phyloP scores from a whole-genome alignment of 2,329 filamentous ascomycete genomes.

The Onygenales sp. region DNA sequence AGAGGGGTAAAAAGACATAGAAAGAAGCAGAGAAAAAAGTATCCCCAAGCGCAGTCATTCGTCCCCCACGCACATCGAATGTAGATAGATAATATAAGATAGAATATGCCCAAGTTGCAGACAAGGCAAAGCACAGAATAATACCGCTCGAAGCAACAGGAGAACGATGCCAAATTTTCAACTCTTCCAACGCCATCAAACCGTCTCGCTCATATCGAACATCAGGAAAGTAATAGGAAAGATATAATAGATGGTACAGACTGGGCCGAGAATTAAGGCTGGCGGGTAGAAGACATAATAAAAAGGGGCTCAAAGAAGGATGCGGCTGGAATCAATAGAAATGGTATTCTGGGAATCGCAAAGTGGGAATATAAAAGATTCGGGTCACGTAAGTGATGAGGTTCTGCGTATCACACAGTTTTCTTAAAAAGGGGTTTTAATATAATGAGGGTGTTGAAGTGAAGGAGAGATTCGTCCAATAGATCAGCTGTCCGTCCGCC shows the following conservation, averaged over 20 bases:
- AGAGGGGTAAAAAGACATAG: conserved; percentile 8
- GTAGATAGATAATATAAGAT: neutral
- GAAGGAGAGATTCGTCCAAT: neutral
- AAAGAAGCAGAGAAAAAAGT: conserved; percentile 14
- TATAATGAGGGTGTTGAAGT: conserved; percentile 1
- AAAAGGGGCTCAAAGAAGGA: neutral
- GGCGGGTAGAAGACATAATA: neutral
- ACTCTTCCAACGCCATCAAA: conserved; percentile 1
- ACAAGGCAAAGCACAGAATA: neutral
- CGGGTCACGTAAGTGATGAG: neutral
- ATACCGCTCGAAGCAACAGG: neutral
- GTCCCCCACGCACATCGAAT: neutral
- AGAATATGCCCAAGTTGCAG: neutral
- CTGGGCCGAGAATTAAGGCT: neutral
- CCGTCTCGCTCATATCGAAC: conserved; percentile 3
- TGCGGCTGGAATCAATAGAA: neutral
- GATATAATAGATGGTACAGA: neutral
- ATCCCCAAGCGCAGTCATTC: neutral
- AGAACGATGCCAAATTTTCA: neutral
- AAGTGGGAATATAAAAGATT: neutral
- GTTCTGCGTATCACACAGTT: neutral
- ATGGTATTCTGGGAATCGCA: neutral
- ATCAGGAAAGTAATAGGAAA: neutral
- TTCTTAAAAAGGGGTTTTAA: neutral
- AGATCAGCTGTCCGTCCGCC: neutral